Percentiles rank a stretch among this genome's conserved stretches.
These are phyloP conservation scores for Tetracentron sinense DNA, from an alignment of 164 flowering plant species.

Conservation along the genomic window DNA sequence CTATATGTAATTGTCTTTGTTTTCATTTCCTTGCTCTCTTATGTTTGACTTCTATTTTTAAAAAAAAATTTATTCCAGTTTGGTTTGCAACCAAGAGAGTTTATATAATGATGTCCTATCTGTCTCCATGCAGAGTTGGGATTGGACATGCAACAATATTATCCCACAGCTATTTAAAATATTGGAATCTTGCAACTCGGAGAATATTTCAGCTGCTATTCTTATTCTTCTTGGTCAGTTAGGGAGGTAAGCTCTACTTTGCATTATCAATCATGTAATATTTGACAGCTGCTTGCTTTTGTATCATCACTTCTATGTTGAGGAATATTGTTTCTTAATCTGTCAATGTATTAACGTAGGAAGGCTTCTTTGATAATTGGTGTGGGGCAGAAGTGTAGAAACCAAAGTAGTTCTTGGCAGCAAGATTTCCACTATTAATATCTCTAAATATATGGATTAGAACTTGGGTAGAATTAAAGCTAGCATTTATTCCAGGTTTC, in stretches of 20 bases:
- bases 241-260: slow-evolving; percentile 51
- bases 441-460: too few species aligned
- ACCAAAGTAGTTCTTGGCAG: too few species aligned
- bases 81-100: not conserved
- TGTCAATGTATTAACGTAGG: not conserved
- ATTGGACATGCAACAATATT: slow-evolving; percentile 46
- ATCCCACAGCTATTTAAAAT: slow-evolving; percentile 40
- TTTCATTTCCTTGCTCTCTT: not conserved
- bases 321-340: not conserved
- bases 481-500: not conserved
- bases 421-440: too few species aligned
- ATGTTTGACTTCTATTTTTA: not conserved
- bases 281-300: not conserved
- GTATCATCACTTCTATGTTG: not conserved
- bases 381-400: too few species aligned
- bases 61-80: too few species aligned
- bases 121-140: slow-evolving; percentile 57
- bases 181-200: slow-evolving; percentile 34
- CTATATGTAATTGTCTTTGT: not conserved
- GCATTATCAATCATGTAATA: not conserved
- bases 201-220: slow-evolving; percentile 36
- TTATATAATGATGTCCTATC: not conserved
- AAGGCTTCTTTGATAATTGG: too few species aligned
- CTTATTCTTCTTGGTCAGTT: slow-evolving; percentile 67
- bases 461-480: too few species aligned